Conservation (phyloP, 495 filamentous ascomycete species). For the Hyaloscypha bicolor region DNA sequence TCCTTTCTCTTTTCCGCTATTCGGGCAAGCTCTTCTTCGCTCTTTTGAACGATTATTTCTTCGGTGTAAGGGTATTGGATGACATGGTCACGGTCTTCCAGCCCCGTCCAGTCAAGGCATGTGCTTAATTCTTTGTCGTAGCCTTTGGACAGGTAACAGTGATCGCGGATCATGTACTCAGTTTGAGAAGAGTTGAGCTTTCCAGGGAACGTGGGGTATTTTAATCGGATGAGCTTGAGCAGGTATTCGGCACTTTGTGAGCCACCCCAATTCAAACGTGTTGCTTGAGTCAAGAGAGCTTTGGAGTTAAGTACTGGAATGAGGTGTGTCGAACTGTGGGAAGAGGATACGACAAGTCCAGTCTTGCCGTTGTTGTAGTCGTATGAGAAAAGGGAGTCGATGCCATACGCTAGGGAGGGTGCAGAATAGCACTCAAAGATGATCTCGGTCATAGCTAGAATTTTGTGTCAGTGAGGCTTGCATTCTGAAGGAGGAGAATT, state of each 20-base stretch:
- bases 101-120: slow-evolving; percentile 82
- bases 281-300: slow-evolving; percentile 78
- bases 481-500: slow-evolving; percentile 30
- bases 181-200: slow-evolving; percentile 83
- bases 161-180: slow-evolving; percentile 82
- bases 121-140: slow-evolving; percentile 74
- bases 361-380: slow-evolving; percentile 86
- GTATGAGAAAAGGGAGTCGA: slow-evolving; percentile 96
- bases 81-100: slow-evolving; percentile 86
- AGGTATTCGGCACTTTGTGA: slow-evolving; percentile 88
- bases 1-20: slow-evolving; percentile 93
- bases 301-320: slow-evolving; percentile 89
- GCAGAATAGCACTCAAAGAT: slow-evolving; percentile 93
- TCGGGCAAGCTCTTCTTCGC: slow-evolving; percentile 83
- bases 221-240: slow-evolving; percentile 84
- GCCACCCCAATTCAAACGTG: slow-evolving; percentile 92
- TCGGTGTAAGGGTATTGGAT: slow-evolving; percentile 94
- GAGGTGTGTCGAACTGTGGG: slow-evolving; percentile 91
- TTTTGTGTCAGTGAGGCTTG: background rate
- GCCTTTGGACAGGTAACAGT: slow-evolving; percentile 85
- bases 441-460: slow-evolving; percentile 90
- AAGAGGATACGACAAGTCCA: slow-evolving; percentile 87
- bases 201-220: slow-evolving; percentile 87
- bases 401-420: slow-evolving; percentile 86
- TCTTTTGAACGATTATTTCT: slow-evolving; percentile 84